Percentiles rank a stretch among this genome's conserved stretches.
These are phyloP conservation scores for Dothistroma pini DNA, from an alignment of 2,329 filamentous ascomycete species.

Conservation along the genomic window DNA sequence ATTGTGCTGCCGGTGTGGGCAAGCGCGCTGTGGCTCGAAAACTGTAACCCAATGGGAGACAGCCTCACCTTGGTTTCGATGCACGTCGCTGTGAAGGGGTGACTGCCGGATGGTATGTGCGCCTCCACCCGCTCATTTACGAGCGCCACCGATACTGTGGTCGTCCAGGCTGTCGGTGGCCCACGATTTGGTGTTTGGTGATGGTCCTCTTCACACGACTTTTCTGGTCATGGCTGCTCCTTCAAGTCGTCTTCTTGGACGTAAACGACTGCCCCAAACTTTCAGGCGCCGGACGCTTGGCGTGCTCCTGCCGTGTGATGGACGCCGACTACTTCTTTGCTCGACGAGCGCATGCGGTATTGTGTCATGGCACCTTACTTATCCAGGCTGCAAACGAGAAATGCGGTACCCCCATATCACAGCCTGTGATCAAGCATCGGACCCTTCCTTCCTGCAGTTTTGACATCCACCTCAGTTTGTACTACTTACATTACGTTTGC, in stretches of 20 bases:
- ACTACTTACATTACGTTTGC: slow-evolving; percentile 1
- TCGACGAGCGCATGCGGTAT: neutral
- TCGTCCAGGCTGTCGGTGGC: slow-evolving; percentile 17
- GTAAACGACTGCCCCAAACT: slow-evolving; percentile 1
- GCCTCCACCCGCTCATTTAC: slow-evolving; percentile 13
- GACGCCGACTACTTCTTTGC: neutral
- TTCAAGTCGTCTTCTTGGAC: slow-evolving; percentile 8
- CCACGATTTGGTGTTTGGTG: slow-evolving; percentile 5
- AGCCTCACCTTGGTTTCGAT: slow-evolving; percentile 12
- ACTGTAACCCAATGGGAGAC: slow-evolving; percentile 17
- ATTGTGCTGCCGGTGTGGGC: slow-evolving; percentile 13
- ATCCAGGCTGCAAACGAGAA: slow-evolving; percentile 1
- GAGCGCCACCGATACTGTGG: slow-evolving; percentile 19
- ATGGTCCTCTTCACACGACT: slow-evolving; percentile 8
- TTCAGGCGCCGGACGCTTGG: slow-evolving; percentile 6
- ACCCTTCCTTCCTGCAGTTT: slow-evolving; percentile 2
- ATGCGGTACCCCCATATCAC: slow-evolving; percentile 5
- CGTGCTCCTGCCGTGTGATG: slow-evolving; percentile 14
- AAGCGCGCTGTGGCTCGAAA: slow-evolving; percentile 19
- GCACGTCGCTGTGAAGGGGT: slow-evolving; percentile 19
- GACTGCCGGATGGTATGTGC: slow-evolving; percentile 14
- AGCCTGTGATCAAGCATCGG: neutral
- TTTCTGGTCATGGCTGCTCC: slow-evolving; percentile 13
- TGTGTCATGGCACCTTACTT: slow-evolving; percentile 4
- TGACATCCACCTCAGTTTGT: slow-evolving; percentile 6